Percentiles rank a stretch among this genome's conserved stretches.
phyloP scores from a whole-genome alignment of 2,329 filamentous ascomycete genomes.

The Xylaria sp. region DNA sequence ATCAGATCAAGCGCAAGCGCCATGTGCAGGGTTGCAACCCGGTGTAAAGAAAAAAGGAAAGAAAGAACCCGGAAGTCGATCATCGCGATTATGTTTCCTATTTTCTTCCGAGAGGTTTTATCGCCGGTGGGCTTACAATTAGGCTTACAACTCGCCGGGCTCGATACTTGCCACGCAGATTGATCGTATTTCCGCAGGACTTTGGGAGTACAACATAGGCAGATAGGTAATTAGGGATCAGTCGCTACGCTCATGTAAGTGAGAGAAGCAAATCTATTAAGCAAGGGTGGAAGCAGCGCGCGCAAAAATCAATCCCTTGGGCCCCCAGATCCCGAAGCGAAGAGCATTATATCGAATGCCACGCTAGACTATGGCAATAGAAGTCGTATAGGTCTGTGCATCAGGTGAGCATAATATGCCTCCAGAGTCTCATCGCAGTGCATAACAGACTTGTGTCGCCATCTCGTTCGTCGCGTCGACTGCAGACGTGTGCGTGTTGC shows the following conservation, averaged over 20 bases:
- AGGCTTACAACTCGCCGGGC: conserved; percentile 32
- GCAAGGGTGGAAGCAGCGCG: conserved; percentile 7
- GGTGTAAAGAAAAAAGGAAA: conserved; percentile 4
- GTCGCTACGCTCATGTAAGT: not conserved
- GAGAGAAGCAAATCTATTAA: not conserved
- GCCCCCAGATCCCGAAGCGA: conserved; percentile 4
- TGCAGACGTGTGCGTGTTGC: conserved; percentile 39
- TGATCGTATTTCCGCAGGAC: conserved; percentile 2
- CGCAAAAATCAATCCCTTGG: conserved; percentile 1
- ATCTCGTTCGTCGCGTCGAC: conserved; percentile 43
- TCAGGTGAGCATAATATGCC: conserved; percentile 27
- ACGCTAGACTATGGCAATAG: conserved; percentile 10
- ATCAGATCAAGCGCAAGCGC: conserved; percentile 44
- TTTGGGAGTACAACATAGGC: conserved; percentile 3
- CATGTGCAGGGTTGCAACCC: conserved; percentile 31
- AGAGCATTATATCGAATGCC: conserved; percentile 9
- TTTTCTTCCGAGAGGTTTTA: not conserved
- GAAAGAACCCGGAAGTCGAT: conserved; percentile 27
- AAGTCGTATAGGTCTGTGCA: conserved; percentile 22
- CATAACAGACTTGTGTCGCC: conserved; percentile 38
- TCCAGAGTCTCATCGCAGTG: conserved; percentile 32
- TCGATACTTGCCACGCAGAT: not conserved
- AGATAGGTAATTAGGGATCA: conserved; percentile 25
- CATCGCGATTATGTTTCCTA: conserved; percentile 2
- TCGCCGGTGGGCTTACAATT: conserved; percentile 33